Evolutionary conservation across 2,329 filamentous ascomycete genomes (phyloP).

Genomic region (Endocalyx cinctus): DNA sequence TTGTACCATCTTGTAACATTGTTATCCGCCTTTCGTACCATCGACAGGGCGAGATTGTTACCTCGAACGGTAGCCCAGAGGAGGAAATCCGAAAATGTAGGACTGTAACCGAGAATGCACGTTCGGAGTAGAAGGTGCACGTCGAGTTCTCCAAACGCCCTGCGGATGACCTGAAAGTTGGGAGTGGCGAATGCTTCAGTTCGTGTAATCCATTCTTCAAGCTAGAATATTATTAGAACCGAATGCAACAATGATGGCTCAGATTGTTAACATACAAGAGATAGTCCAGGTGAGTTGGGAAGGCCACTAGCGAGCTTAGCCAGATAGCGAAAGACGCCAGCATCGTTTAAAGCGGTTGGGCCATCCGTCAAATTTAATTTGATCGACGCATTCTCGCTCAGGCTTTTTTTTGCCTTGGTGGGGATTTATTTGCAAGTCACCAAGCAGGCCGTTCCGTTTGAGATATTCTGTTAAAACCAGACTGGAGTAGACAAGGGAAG

Average conservation of each 20-base stretch:
- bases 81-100: conserved; percentile 69
- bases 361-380: conserved; percentile 1
- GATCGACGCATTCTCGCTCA: neutral
- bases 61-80: conserved; percentile 75
- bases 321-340: neutral
- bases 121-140: conserved; percentile 72
- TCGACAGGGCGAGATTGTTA: conserved; percentile 73
- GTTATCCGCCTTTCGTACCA: conserved; percentile 66
- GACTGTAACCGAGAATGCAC: conserved; percentile 72
- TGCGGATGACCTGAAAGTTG: conserved; percentile 4
- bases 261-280: neutral
- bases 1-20: conserved; percentile 81
- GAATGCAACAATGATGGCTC: neutral
- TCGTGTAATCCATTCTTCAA: conserved; percentile 4
- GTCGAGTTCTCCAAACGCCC: conserved; percentile 5
- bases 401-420: conserved; percentile 2
- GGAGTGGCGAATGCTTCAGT: conserved; percentile 1
- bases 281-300: neutral
- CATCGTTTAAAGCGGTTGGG: conserved; percentile 2
- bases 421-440: neutral
- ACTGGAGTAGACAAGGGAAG: conserved; percentile 1
- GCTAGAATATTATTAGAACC: neutral
- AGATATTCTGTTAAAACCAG: conserved; percentile 1
- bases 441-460: neutral
- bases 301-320: conserved; percentile 1